Evolutionary conservation across 495 filamentous ascomycete species (phyloP).

Genomic region (Ascodesmis nigricans): DNA sequence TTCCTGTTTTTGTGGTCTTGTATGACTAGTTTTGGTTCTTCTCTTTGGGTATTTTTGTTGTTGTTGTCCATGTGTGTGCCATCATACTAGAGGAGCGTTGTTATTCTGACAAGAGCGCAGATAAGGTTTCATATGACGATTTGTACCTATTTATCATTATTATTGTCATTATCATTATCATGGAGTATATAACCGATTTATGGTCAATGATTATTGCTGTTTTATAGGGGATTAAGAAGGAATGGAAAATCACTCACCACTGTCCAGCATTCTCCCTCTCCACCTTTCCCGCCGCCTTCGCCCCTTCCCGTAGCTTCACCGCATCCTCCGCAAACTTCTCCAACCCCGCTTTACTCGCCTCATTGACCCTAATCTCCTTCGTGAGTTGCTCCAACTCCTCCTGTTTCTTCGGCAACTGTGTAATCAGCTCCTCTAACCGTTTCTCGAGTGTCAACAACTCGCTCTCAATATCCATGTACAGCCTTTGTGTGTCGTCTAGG

Average conservation of each 20-base stretch:
- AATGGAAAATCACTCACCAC: conserved; percentile 9
- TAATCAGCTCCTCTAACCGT: conserved; percentile 36
- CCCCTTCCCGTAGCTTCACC: conserved; percentile 49
- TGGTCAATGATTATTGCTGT: too few relatives aligned
- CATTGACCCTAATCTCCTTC: conserved; percentile 49
- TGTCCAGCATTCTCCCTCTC: conserved; percentile 18
- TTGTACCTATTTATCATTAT: conserved; percentile 1
- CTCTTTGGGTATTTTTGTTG: too few relatives aligned
- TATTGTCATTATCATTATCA: not conserved
- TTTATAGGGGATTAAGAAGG: too few relatives aligned
- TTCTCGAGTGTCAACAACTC: conserved; percentile 28
- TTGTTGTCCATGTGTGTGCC: too few relatives aligned
- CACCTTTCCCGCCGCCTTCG: conserved; percentile 18
- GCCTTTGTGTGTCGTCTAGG: conserved; percentile 23
- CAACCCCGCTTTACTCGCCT: conserved; percentile 44
- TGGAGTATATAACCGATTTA: too few relatives aligned
- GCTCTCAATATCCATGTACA: conserved; percentile 16
- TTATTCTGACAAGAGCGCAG: conserved; percentile 4
- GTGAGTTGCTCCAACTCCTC: conserved; percentile 50
- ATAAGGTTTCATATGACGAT: conserved; percentile 2
- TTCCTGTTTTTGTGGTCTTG: too few relatives aligned
- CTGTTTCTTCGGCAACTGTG: conserved; percentile 40
- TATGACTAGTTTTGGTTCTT: too few relatives aligned
- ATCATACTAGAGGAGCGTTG: too few relatives aligned
- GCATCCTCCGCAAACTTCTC: conserved; percentile 57